phyloP scores from a whole-genome alignment of 306 rosid species.

The Quercus ilex region DNA sequence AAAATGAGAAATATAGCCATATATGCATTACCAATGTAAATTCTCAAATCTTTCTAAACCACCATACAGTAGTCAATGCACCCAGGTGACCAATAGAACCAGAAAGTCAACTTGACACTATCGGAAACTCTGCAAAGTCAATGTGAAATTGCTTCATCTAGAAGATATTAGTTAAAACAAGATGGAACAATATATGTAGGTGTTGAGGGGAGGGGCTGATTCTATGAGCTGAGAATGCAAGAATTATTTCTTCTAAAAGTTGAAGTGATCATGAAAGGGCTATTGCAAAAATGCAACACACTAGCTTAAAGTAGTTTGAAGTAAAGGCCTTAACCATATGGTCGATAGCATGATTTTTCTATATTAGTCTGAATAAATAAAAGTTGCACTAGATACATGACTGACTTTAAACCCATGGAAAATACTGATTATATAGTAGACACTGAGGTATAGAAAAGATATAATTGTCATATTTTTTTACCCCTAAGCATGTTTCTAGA shows the following conservation, averaged over 20 bases:
- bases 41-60: background rate
- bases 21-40: background rate
- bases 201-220: background rate
- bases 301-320: background rate
- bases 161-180: background rate
- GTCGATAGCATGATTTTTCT: background rate
- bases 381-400: background rate
- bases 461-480: background rate
- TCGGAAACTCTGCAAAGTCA: background rate
- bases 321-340: background rate
- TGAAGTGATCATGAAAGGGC: background rate
- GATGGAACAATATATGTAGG: background rate
- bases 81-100: background rate
- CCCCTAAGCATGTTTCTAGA: background rate
- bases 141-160: background rate
- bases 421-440: background rate
- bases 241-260: background rate
- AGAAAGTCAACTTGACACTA: background rate
- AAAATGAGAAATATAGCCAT: background rate
- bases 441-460: background rate
- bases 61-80: background rate
- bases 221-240: background rate
- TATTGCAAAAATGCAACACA: background rate
- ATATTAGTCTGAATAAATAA: background rate
- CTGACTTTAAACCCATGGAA: background rate